Evolutionary conservation across 805 yeast genomes (phyloP), one percentile per base, ranked within the genome.

Genomic region (Candida ortonii): DNA sequence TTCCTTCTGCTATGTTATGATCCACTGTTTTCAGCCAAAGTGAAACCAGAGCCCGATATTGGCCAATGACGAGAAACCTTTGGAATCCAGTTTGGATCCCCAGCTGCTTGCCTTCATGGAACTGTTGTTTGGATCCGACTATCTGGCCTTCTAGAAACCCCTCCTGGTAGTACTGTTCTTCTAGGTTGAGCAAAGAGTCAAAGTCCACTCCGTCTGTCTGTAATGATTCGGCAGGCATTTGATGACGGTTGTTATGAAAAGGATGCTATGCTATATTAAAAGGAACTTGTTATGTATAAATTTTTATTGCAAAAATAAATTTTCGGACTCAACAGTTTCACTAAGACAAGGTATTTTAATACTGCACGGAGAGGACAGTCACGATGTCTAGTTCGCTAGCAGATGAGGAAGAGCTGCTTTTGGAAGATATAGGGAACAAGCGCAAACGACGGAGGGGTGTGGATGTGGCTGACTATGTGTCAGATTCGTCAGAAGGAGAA

Each of bases 41-140:
- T 52, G 11, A 60, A 57, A 14, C 73, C 53, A 25, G 80, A 49
- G 12, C 83, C 79, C 36, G 68, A 54, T 24, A 82, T 36, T 84
- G 79, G 0, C 97, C 97, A 1, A 88, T 53, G 0, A 84, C 53
- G 2, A 85, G 46, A 48, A 74, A 80, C 39, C 84, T 61, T 56
- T 83, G 93, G 49, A 77, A 82, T 0, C 86, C 87, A 0, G 84
- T 79, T 52, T 83, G 93, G 26, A 78, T 68, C 0, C 97, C 97
- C 46, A 78, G 80, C 51, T 85, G 87, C 51, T 80, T 82, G 1
- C 96, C 97, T 53, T 88, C 96, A 2, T 67, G 44, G 33, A 61
- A 67, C 30, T 87, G 88, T 26, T 77, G 72, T 30, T 55, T 57
- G 1, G 76, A 62, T 0, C 87, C 83, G 32, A 73, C 81, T 4